Evolutionary conservation across 768 basidiomycete species (phyloP), one percentile per base, ranked within the genome.

Genomic region (Tremella fuciformis): DNA sequence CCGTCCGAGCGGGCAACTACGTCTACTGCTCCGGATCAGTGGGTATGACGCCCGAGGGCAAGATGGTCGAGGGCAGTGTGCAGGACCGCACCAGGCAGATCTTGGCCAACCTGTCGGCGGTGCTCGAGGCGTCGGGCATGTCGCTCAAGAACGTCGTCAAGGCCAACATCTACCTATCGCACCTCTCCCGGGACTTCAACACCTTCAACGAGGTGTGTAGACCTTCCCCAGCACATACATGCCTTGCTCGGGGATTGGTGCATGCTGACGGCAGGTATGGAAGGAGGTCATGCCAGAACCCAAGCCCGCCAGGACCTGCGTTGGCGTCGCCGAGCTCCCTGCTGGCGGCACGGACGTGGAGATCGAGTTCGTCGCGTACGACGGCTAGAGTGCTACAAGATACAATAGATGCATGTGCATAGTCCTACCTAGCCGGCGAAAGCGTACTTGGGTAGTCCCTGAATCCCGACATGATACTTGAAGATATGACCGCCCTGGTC

Each of bases 271-370:
- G 22, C 38, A 74, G 73, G 65, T 75, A 13, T 73, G 63, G 59
- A 65, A 71, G 50, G 64, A 67, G 39, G 39, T 71, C 48, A 70
- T 75, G 71, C 73, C 73, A 11, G 64, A 69, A 24, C 73, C 73
- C 2, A 70, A 73, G 40, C 74, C 74, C n/a, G 74, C 74, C 55
- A 59, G 74, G 49, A 73, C 74, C 18, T 75, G 74, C 50, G 56
- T 75, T 29, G 74, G 74, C 8, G 74, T 75, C 13, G 64, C 60
- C 21, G 62, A 73, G 57, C 60, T 75, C 0, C 74, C 74, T 15
- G 67, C 64, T 24, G 71, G 71, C 13, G 73, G 73, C 34, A 75
- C 73, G 2, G 73, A 75, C 46, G 71, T 75, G 6, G 73, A 75
- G 57, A 75, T 75, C 42, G 73, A 75, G 49, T 70, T 72, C 51